Conservation (phyloP, 495 filamentous ascomycete genomes). For the Lasiosphaeria miniovina region DNA sequence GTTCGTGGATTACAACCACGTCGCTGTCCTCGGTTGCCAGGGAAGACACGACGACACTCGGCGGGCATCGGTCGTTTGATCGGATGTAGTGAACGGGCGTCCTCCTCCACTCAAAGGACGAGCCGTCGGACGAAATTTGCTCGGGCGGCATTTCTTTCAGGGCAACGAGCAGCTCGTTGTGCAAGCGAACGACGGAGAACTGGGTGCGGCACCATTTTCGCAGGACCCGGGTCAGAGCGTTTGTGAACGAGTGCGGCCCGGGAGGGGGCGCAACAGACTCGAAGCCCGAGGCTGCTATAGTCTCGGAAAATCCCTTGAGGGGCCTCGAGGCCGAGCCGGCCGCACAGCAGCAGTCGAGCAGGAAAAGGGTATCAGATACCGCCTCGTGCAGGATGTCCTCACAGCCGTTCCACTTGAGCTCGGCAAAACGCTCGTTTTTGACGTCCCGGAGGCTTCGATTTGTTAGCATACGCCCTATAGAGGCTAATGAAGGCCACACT, state of each 20-base stretch:
- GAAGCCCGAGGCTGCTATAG: not conserved
- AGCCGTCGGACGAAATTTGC: no score
- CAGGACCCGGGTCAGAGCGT: conserved; percentile 5
- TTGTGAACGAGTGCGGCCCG: conserved; percentile 8
- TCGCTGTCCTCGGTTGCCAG: no score
- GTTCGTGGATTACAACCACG: no score
- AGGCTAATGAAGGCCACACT: not conserved
- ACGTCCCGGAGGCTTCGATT: no score
- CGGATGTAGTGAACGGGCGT: no score
- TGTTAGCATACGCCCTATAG: no score
- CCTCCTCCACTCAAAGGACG: no score
- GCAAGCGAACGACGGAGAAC: no score
- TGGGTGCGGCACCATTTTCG: not conserved
- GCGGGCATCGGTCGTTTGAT: no score
- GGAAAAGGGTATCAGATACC: not conserved
- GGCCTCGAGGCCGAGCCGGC: not conserved
- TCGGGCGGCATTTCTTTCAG: no score
- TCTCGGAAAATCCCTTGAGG: not conserved
- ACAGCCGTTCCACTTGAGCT: not conserved
- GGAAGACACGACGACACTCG: no score
- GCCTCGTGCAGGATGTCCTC: not conserved
- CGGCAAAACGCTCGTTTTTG: not conserved
- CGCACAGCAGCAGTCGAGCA: not conserved
- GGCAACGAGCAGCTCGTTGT: no score
- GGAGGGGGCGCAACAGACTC: conserved; percentile 1